These are phyloP conservation scores for Fusarium hainanense DNA, from an alignment of 2,329 filamentous ascomycete species.

Conservation along the genomic window DNA sequence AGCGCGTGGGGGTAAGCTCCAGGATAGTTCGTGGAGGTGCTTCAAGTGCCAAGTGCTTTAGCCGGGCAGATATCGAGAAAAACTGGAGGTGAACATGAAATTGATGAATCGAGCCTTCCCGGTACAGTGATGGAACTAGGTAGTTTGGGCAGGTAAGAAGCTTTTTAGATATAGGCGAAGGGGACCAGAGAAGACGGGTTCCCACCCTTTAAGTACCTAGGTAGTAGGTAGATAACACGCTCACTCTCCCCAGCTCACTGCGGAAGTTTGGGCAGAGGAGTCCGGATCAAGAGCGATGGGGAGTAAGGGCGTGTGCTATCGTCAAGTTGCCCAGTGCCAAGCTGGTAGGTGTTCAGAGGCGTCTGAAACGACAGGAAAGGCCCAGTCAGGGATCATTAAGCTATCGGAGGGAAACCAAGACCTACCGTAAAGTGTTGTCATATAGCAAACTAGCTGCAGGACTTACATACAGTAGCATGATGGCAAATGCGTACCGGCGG, in stretches of 20 bases:
- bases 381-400: slow-evolving; percentile 46
- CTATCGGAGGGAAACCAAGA: slow-evolving; percentile 43
- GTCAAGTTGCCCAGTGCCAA: slow-evolving; percentile 43
- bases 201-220: slow-evolving; percentile 46
- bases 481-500: slow-evolving; percentile 33
- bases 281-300: slow-evolving; percentile 24
- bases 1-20: slow-evolving; percentile 44
- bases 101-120: slow-evolving; percentile 26
- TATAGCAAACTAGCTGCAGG: slow-evolving; percentile 43
- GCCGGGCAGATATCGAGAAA: slow-evolving; percentile 21
- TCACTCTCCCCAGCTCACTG: slow-evolving; percentile 24
- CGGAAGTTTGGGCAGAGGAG: slow-evolving; percentile 32
- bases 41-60: slow-evolving; percentile 39
- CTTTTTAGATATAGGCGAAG: slow-evolving; percentile 23
- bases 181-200: slow-evolving; percentile 34
- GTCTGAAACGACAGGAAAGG: slow-evolving; percentile 27
- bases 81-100: slow-evolving; percentile 22
- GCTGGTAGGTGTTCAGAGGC: slow-evolving; percentile 34
- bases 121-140: slow-evolving; percentile 24
- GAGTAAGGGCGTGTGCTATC: slow-evolving; percentile 43
- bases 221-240: slow-evolving; percentile 28
- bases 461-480: slow-evolving; percentile 14
- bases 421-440: slow-evolving; percentile 40
- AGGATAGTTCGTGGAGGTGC: slow-evolving; percentile 43
- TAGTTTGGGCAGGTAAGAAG: slow-evolving; percentile 14